Evolutionary conservation across 768 basidiomycete species (phyloP), one percentile per base, ranked within the genome.

Genomic region (Lactifluus subvellereus): DNA sequence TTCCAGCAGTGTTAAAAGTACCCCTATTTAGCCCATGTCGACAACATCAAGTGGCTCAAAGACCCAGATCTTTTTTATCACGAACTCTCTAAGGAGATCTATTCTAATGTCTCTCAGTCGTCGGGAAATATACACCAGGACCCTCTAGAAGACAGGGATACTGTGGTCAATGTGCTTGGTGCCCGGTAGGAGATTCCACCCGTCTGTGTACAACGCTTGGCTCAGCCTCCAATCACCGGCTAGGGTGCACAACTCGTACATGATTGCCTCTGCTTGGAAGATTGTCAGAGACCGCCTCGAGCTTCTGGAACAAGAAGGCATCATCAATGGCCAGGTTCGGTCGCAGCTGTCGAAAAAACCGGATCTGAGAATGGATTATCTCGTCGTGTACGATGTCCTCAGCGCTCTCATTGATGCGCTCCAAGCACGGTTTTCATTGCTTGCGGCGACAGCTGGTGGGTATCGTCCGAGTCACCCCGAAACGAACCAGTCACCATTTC

Each of bases 201-300:
- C 54, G 13, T 52, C 50, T 42, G 38, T 51, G 55, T 40, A 14
- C 63, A 18, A 37, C 40, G 40, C 67, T 35, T 32, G 8, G 60
- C 57, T 62, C 67, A 63, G 38, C 10, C 16, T 22, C 38, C 27
- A 8, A 54, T 20, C 13, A 60, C 58, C 59, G 43, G 65, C 30
- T 47, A 93, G 91, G 72, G 79, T 93, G 58, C 91, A 94, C 73
- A 94, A 93, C 71, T 73, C 83, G 8, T 91, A 90, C 72, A 83
- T 88, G 81, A 78, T 92, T 38, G 87, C 90, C n/a, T 84, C 89
- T 16, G 87, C 84, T 1, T 94, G 91, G 91, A 88, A 81, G 66
- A 75, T 92, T 53, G 84, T 89, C n/a, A 72, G 79, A 4, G 78
- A 85, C 61, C 77, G 77, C 37, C 75, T 93, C 58, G 78, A 78